These are phyloP conservation scores for Boehmeria nivea DNA, from an alignment of 306 rosid genomes.

Conservation along the genomic window DNA sequence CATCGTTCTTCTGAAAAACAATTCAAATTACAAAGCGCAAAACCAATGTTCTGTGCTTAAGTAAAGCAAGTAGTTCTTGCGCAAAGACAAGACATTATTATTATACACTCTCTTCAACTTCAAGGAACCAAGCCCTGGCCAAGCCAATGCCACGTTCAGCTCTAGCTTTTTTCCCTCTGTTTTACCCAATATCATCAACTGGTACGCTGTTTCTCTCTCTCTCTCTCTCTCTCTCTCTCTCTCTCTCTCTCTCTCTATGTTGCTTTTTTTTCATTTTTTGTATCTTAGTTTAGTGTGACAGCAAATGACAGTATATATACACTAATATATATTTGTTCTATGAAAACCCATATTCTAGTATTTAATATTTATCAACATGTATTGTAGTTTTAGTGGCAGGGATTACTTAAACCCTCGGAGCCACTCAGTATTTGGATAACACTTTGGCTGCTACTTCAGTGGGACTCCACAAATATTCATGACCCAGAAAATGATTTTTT, in stretches of 20 bases:
- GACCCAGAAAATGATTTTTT: slow-evolving; percentile 2
- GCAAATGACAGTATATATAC: too few species aligned
- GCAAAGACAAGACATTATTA: too few species aligned
- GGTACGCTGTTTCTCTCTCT: neutral
- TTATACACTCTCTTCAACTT: too few species aligned
- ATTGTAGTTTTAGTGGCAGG: neutral
- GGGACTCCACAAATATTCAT: slow-evolving; percentile 29
- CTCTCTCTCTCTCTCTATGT: neutral
- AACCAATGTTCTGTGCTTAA: too few species aligned
- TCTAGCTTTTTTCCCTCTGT: too few species aligned
- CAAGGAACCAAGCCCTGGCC: too few species aligned
- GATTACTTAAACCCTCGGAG: slow-evolving; percentile 16
- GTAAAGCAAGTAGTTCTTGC: too few species aligned
- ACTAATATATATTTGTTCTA: slow-evolving; percentile 3
- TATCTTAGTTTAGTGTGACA: neutral
- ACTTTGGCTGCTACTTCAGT: slow-evolving; percentile 30
- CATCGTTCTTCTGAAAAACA: too few species aligned
- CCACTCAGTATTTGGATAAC: slow-evolving; percentile 35
- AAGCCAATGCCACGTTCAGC: too few species aligned
- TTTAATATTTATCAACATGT: too few species aligned
- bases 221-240: slow-evolving; percentile 1
- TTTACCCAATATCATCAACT: neutral
- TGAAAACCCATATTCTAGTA: slow-evolving; percentile 1
- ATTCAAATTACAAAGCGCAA: too few species aligned
- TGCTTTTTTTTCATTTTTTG: neutral